Base-by-base conservation (phyloP, 1,284 basidiomycete species). In the Nidula niveotomentosa region DNA sequence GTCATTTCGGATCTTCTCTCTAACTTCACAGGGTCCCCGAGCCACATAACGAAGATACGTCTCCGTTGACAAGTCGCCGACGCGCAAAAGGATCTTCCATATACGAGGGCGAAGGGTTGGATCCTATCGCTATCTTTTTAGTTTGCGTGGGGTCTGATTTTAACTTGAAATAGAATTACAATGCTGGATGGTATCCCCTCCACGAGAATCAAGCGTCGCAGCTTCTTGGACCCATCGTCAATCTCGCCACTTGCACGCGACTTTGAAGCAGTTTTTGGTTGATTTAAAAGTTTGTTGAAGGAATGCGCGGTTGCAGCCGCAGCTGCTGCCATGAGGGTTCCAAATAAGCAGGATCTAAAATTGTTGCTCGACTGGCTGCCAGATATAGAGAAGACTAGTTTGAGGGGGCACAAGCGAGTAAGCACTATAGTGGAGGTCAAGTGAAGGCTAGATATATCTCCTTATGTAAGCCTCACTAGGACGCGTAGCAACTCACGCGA, bases 21-120 rank as follows among this genome's bases (percentile, higher is more conserved):
- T 81, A 51, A 96, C 93, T 62, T 90, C 83, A 59, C 91, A 93
- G 49, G 93, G 91, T 2, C 94, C 94, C 58, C 88, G 80, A 36
- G 86, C 82, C 17, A 96, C 91, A 71, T 92, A 94, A 62, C 84
- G 76, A 46, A 95, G 76, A 68, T 94, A 97, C 2, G 83, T 84
- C 47, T 90, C 85, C 7, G 88, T 82, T 33, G 90, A 80, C 3
- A 96, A 68, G 18, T 90, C 85, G 54, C 89, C 86, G 1, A 96
- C 87, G 49, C 88, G 84, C 43, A 98, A 76, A 41, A 97, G 80
- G 52, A 97, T 88, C 73, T 96, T 96, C 95, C 95, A 98, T 76
- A 94, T 87, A 52, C 89, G 79, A 41, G 91, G 89, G 36, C 91
- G 81, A 36, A 93, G 73, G 6, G 86, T 87, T 23, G 86, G 72